phyloP scores from a whole-genome alignment of 2,329 filamentous ascomycete species.

The Grosmannia clavigera region DNA sequence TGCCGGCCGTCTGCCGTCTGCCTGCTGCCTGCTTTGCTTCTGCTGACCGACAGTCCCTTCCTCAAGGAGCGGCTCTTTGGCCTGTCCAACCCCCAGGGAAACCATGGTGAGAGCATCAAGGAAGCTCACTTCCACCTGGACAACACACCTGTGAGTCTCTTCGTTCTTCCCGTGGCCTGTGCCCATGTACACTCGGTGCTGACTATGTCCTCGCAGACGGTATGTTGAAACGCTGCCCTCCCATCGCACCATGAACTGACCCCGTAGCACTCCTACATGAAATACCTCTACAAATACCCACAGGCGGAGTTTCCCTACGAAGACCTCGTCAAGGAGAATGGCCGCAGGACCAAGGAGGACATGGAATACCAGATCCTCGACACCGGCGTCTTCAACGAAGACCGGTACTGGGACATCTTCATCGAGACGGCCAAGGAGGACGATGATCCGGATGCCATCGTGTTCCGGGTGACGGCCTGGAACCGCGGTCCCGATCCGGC shows the following conservation, averaged over 20 bases:
- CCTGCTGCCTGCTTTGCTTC: not conserved
- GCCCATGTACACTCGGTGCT: not conserved
- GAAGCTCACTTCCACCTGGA: slow-evolving; percentile 94
- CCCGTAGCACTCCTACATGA: slow-evolving; percentile 88
- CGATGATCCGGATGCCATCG: slow-evolving; percentile 80
- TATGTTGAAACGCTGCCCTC: slow-evolving; percentile 18
- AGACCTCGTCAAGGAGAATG: slow-evolving; percentile 75
- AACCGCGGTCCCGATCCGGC: slow-evolving; percentile 86
- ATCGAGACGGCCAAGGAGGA: slow-evolving; percentile 92
- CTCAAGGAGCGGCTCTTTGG: slow-evolving; percentile 93
- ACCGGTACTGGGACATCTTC: slow-evolving; percentile 92
- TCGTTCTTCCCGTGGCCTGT: not conserved
- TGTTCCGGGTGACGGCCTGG: slow-evolving; percentile 93
- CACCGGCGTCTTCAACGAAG: slow-evolving; percentile 75
- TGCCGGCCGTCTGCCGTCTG: not conserved
- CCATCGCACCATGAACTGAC: not conserved
- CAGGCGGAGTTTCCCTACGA: slow-evolving; percentile 87
- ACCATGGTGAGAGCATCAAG: slow-evolving; percentile 94
- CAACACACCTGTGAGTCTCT: slow-evolving; percentile 59
- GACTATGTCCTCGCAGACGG: slow-evolving; percentile 26
- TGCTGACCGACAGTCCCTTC: slow-evolving; percentile 50
- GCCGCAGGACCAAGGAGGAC: slow-evolving; percentile 59
- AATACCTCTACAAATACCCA: slow-evolving; percentile 95
- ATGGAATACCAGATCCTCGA: slow-evolving; percentile 87
- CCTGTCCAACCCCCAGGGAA: slow-evolving; percentile 89